phyloP scores from a whole-genome alignment of 805 yeast genomes.

The Myxozyma melibiosi region DNA sequence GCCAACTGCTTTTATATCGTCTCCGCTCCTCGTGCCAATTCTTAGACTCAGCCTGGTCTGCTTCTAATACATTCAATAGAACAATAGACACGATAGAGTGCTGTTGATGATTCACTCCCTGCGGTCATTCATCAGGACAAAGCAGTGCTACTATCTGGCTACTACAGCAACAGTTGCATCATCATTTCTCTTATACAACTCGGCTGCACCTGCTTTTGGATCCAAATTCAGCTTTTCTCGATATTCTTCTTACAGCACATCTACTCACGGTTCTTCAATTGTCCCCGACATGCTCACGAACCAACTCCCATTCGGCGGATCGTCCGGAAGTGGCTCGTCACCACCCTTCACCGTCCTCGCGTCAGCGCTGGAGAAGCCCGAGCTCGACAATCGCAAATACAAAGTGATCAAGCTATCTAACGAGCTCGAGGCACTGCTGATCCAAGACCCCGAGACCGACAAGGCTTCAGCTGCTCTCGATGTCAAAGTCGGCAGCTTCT shows the following conservation, averaged over 20 bases:
- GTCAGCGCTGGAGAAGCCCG: conserved; percentile 45
- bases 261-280: neutral
- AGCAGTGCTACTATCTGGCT: conserved; percentile 32
- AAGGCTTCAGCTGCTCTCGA: conserved; percentile 70
- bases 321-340: conserved; percentile 1
- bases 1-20: neutral
- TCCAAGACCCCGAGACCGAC: conserved; percentile 73
- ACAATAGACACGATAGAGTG: neutral
- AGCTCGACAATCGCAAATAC: conserved; percentile 72
- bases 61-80: neutral
- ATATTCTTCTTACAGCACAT: conserved; percentile 16
- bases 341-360: conserved; percentile 25
- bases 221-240: conserved; percentile 6
- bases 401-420: conserved; percentile 67
- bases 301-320: conserved; percentile 15
- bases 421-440: conserved; percentile 65
- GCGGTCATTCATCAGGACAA: conserved; percentile 13
- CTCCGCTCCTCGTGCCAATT: neutral
- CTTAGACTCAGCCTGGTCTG: neutral
- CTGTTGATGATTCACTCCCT: conserved; percentile 21
- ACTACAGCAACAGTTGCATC: conserved; percentile 33
- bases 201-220: neutral
- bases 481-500: conserved; percentile 77
- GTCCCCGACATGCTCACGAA: conserved; percentile 1
- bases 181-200: conserved; percentile 15